Base-by-base conservation (phyloP, 2,329 filamentous ascomycete species). In the Dactylellina parvicollis region DNA sequence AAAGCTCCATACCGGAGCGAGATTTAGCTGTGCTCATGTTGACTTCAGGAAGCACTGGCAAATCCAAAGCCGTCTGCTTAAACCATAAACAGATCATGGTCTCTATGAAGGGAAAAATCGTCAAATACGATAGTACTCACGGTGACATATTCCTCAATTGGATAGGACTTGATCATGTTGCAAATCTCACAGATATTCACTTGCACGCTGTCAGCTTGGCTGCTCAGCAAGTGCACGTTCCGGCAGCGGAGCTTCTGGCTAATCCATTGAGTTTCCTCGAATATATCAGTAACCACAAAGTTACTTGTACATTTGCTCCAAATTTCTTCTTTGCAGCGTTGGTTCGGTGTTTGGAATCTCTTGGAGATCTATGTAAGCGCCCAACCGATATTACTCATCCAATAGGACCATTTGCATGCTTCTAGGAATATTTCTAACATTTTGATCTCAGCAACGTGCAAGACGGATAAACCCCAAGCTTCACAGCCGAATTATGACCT, bases 91-190 rank as follows among this genome's bases (percentile, higher is more conserved):
- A 86, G 75, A 75, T 86, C 0, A 46, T 84, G 0, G 75, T 80
- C 0, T 79, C 84, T 0, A 65, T 84, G 9, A 5, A 57, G 1
- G 83, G 82, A 18, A 86, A 86, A 75, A 60, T 73, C 1, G 42
- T 66, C 0, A 32, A 57, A 10, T 78, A 79, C 54, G 73, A 79
- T 7, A 78, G 79, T 1, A 77, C 77, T 0, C 47, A 72, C 2
- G 78, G 79, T 7, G 74, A 80, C 7, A 75, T 81, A 0, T 81
- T 83, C 36, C 76, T 86, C 2, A 84, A 83, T 70, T 86, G 84
- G 84, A 81, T 85, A 12, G 81, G 81, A 0, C 78, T 86, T 5
- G 85, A 87, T 71, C 86, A 87, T 66, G 84, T 86, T 8, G 86
- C 83, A 0, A 82, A 79, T 67, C 78, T 88, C 2, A 79, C 81